Evolutionary conservation across 805 yeast genomes (phyloP).

Genomic region (Clavispora carvajalis): DNA sequence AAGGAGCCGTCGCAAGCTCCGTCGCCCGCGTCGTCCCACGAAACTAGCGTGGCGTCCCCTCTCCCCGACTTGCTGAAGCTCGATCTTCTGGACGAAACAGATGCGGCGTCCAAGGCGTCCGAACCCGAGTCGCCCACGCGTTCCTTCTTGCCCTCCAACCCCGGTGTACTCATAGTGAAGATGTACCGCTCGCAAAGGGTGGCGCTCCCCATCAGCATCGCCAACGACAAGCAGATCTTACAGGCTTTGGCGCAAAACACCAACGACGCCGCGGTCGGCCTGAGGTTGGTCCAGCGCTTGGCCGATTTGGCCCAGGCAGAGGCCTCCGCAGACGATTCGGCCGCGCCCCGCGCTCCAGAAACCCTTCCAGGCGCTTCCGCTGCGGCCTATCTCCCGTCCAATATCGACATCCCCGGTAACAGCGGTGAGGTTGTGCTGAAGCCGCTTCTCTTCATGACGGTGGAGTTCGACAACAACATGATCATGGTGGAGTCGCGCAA

Average conservation of each 20-base stretch:
- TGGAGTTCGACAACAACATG: slow-evolving; percentile 94
- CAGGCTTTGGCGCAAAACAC: slow-evolving; percentile 60
- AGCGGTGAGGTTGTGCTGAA: slow-evolving; percentile 45
- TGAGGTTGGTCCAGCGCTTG: slow-evolving; percentile 9
- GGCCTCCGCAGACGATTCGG: slow-evolving; percentile 1
- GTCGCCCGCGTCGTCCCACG: slow-evolving; percentile 19
- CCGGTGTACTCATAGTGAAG: slow-evolving; percentile 75
- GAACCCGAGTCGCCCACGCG: slow-evolving; percentile 6
- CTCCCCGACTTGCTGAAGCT: slow-evolving; percentile 17
- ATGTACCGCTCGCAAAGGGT: slow-evolving; percentile 67
- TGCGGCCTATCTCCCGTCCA: slow-evolving; percentile 43
- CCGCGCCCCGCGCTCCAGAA: slow-evolving; percentile 16
- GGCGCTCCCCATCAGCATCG: slow-evolving; percentile 64
- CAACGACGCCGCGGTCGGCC: slow-evolving; percentile 20
- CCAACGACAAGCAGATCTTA: slow-evolving; percentile 57
- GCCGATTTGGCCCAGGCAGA: slow-evolving; percentile 9
- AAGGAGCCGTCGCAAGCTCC: slow-evolving; percentile 11
- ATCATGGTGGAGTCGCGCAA: slow-evolving; percentile 81
- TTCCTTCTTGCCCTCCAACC: slow-evolving; percentile 25
- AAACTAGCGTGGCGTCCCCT: slow-evolving; percentile 15
- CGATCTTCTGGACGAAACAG: slow-evolving; percentile 1
- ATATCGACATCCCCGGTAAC: slow-evolving; percentile 44
- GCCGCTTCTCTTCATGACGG: slow-evolving; percentile 74
- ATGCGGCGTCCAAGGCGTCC: not conserved
- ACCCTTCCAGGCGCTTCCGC: slow-evolving; percentile 29